phyloP scores from a whole-genome alignment of 192 early-diverging fungal genomes.

The Mortierella hygrophila region DNA sequence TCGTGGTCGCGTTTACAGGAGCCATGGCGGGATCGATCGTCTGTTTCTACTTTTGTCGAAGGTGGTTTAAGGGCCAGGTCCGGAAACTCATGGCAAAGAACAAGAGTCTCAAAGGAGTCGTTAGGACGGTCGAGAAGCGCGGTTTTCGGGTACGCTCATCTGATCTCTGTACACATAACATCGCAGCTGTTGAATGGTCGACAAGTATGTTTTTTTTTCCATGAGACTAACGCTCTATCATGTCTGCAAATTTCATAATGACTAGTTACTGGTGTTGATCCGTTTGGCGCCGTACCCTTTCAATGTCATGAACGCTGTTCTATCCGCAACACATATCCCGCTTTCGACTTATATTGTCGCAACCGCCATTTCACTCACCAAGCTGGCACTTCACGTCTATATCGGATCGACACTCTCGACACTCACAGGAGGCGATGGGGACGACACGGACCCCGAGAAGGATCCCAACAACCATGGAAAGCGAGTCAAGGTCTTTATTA shows the following conservation, averaged over 20 bases:
- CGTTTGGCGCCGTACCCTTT: constrained; percentile 81
- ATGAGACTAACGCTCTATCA: not conserved
- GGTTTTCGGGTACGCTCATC: constrained; percentile 67
- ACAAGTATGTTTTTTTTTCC: not conserved
- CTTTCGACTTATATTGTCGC: constrained; percentile 57
- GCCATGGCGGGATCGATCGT: constrained; percentile 65
- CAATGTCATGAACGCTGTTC: constrained; percentile 70
- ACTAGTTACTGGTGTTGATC: constrained; percentile 74
- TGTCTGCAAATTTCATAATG: not conserved
- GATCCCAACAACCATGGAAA: constrained; percentile 23
- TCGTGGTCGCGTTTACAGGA: constrained; percentile 69
- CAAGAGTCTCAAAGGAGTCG: constrained; percentile 61
- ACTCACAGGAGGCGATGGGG: constrained; percentile 45
- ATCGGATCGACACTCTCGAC: constrained; percentile 71
- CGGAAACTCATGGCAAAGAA: constrained; percentile 57
- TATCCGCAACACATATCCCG: constrained; percentile 69
- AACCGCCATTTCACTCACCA: constrained; percentile 69
- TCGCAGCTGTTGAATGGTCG: not conserved
- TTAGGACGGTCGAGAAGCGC: constrained; percentile 70
- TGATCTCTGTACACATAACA: not conserved
- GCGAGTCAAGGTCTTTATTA: constrained; percentile 28
- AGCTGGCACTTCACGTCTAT: constrained; percentile 71
- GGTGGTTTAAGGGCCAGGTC: constrained; percentile 62
- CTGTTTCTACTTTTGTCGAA: constrained; percentile 67
- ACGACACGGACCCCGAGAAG: constrained; percentile 35